Evolutionary conservation across 2,329 filamentous ascomycete genomes (phyloP), one percentile per base, ranked within the genome.

Genomic region (Botrytis hyacinthi): DNA sequence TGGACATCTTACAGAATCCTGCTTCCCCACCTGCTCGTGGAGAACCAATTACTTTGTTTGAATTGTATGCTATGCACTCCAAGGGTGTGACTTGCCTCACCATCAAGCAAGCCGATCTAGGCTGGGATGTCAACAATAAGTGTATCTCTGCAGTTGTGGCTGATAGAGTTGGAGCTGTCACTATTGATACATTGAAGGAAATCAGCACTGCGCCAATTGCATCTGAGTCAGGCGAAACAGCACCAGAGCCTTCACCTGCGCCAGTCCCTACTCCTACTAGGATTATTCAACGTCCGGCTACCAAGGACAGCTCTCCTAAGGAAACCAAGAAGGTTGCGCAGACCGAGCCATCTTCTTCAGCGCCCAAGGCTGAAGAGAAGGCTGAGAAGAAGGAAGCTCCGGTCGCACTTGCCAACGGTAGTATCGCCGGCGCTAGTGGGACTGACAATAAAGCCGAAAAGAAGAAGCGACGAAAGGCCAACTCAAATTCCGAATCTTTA

Each of bases 51-150:
- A 90, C 91, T 0, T 84, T 98, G 22, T 98, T 99, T 80, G 96
- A 99, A 84, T 87, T 99, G 16, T 99, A 99, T 81, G 92, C 94
- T 46, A 97, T 98, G 92, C 95, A 99, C 82, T 98, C 96, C 18
- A 97, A 94, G 84, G 96, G 96, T 75, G 94, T 98, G n/a, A 95
- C 95, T 29, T 95, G 93, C 79, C 82, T 98, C 71, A 91, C 90
- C 76, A 90, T 99, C 81, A 95, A 92, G 82, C 93, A 95, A 81
- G 89, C 91, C 70, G 95, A 98, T 82, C 86, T 99, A 67, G 96
- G 97, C 44, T 98, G 95, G 95, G 92, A 91, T 78, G 89, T 90
- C 78, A 93, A 98, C 75, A 95, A 94, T 83, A 97, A 97, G 85
- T 93, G 97, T 71, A 85, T 97, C 57, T 85, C 91, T 71, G 87